A percentile compares a stretch with the other conserved stretches of the same genome.
Conservation (phyloP, 192 early-diverging fungal genomes). For the Kappamyces sp. region DNA sequence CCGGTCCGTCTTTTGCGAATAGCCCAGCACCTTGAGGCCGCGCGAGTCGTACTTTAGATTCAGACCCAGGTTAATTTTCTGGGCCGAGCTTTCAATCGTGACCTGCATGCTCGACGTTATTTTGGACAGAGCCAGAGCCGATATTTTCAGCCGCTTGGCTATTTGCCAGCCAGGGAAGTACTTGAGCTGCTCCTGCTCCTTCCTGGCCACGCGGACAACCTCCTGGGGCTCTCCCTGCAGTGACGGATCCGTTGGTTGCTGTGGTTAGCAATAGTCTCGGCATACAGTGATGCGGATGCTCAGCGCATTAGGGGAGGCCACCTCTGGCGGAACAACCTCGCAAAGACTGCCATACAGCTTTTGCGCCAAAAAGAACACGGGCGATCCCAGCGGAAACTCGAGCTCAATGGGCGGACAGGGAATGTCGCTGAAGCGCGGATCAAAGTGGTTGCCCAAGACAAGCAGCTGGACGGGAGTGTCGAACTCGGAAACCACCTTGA, state of each 20-base stretch:
- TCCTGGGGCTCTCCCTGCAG: conserved; percentile 24
- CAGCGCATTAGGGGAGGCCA: conserved; percentile 13
- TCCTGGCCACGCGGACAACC: conserved; percentile 30
- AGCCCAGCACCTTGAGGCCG: conserved; percentile 81
- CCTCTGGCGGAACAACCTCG: conserved; percentile 56
- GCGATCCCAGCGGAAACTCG: conserved; percentile 65
- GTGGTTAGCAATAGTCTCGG: not conserved
- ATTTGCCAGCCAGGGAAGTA: conserved; percentile 65
- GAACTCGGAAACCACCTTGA: conserved; percentile 31
- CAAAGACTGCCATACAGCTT: conserved; percentile 66
- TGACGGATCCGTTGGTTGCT: conserved; percentile 17
- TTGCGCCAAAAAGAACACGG: conserved; percentile 76
- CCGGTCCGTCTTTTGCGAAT: conserved; percentile 66
- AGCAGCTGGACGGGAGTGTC: conserved; percentile 59
- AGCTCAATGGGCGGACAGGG: conserved; percentile 56
- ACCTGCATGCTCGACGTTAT: conserved; percentile 77
- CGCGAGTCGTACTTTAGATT: conserved; percentile 87
- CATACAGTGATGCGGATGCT: not conserved
- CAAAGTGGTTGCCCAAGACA: conserved; percentile 20
- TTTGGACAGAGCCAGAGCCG: conserved; percentile 67
- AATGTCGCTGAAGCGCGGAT: conserved; percentile 43
- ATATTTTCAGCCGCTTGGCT: conserved; percentile 59
- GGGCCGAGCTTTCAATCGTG: conserved; percentile 46
- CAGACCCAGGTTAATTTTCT: conserved; percentile 69
- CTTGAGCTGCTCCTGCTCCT: conserved; percentile 17